Percentiles rank a stretch among this genome's conserved stretches.
Conservation (phyloP, 2,329 filamentous ascomycete species). For the Teratosphaeria nubilosa region DNA sequence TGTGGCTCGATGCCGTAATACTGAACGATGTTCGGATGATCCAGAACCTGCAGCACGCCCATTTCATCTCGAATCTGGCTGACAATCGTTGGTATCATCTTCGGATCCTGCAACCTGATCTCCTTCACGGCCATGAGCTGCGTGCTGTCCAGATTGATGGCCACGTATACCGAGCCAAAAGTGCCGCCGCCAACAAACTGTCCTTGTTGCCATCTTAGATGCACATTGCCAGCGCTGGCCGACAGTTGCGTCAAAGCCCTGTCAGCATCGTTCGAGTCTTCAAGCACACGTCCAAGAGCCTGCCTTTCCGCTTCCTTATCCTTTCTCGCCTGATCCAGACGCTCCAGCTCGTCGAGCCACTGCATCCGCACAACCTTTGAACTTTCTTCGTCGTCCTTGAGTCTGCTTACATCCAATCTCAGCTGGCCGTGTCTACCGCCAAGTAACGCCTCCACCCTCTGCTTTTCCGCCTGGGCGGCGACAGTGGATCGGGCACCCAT, state of each 20-base stretch:
- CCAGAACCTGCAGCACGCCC: constrained; percentile 86
- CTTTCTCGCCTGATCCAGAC: constrained; percentile 68
- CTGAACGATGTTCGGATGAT: constrained; percentile 94
- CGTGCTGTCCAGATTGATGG: constrained; percentile 92
- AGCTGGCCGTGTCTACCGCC: constrained; percentile 52
- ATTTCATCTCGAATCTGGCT: constrained; percentile 94
- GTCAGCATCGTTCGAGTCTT: constrained; percentile 92
- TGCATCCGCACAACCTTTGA: constrained; percentile 62
- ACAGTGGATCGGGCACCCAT: constrained; percentile 92
- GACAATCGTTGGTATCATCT: constrained; percentile 87
- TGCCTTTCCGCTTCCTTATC: constrained; percentile 77
- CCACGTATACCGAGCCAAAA: constrained; percentile 94
- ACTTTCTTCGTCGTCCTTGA: constrained; percentile 77
- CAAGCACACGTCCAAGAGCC: constrained; percentile 78
- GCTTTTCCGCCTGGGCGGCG: constrained; percentile 87
- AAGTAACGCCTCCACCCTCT: constrained; percentile 69
- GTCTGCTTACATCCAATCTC: constrained; percentile 64
- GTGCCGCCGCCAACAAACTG: constrained; percentile 94
- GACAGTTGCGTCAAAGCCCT: constrained; percentile 88
- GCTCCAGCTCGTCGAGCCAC: constrained; percentile 60
- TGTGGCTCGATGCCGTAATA: constrained; percentile 98
- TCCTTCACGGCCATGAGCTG: constrained; percentile 98
- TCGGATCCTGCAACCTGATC: constrained; percentile 91
- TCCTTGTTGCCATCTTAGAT: constrained; percentile 96
- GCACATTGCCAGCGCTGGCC: constrained; percentile 88